Evolutionary conservation across 192 early-diverging fungal genomes (phyloP).

Genomic region (Phycomyces nitens): DNA sequence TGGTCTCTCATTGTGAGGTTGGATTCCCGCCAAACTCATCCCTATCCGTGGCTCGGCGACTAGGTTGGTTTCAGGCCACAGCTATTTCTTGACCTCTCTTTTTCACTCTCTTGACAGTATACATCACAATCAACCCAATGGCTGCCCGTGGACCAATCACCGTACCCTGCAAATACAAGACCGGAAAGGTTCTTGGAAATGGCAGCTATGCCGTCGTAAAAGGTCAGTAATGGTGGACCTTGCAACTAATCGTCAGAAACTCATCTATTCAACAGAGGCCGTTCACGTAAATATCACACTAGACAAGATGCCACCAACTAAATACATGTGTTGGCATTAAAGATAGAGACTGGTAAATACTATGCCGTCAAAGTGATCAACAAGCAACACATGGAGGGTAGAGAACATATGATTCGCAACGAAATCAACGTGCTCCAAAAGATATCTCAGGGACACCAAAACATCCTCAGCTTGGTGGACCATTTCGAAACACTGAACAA

Average conservation of each 20-base stretch:
- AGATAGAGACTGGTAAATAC: slow-evolving; percentile 62
- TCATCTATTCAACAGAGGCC: slow-evolving; percentile 48
- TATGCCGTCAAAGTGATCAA: slow-evolving; percentile 83
- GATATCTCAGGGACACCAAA: slow-evolving; percentile 67
- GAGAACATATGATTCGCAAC: slow-evolving; percentile 64
- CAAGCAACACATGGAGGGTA: slow-evolving; percentile 68
- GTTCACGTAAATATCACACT: slow-evolving; percentile 53
- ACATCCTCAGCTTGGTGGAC: slow-evolving; percentile 70
- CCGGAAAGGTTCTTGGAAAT: slow-evolving; percentile 61
- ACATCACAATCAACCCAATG: not conserved
- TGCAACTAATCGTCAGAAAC: no score
- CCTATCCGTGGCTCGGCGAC: not conserved
- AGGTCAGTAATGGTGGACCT: slow-evolving; percentile 41
- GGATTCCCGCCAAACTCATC: no score
- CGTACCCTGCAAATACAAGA: slow-evolving; percentile 62
- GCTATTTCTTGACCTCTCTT: no score
- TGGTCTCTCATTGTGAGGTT: no score
- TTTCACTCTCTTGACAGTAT: no score
- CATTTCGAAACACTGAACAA: slow-evolving; percentile 80
- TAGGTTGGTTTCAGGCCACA: not conserved
- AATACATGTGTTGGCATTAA: not conserved
- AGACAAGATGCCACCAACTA: no score
- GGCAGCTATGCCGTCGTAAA: slow-evolving; percentile 69
- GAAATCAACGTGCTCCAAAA: slow-evolving; percentile 69
- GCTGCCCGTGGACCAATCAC: slow-evolving; percentile 10